Evolutionary conservation across 768 basidiomycete species (phyloP), one percentile per base, ranked within the genome.

Genomic region (Rhizopogon salebrosus): DNA sequence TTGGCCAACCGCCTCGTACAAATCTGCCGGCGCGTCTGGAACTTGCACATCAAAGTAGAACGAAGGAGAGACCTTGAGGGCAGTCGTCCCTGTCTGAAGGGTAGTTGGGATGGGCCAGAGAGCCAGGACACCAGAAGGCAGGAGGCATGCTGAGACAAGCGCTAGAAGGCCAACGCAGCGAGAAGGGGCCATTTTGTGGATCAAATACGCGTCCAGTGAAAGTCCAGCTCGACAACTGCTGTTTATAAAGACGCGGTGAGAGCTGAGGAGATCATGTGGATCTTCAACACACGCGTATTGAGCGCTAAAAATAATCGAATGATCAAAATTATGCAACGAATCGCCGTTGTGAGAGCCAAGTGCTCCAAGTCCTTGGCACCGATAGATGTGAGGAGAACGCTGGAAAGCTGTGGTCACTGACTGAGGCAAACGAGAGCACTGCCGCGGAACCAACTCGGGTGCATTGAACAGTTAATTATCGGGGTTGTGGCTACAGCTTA

Each of bases 51-150:
- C 57, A 51, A 75, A 57, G 34, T 23, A 13, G 38, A 75, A 76
- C 4, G 0, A n/a, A 4, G 54, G 11, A 6, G 55, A 46, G 16
- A 74, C 58, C 3, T 58, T 41, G 34, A 75, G 59, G 6, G 62
- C 36, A 0, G 60, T 53, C 2, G 57, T 53, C 4, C 71, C 72
- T 0, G 66, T 70, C 35, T 31, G 8, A 36, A 69, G 60, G 0
- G 29, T 13, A 2, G 52, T 24, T 0, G 73, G 72, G 27, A 62
- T 64, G 51, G 72, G 72, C 72, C 72, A 73, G 0, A 69, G 43
- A 3, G 64, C 61, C 1, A 31, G 38, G 0, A 42, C 63, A 24
- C 29, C 14, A n/a, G 35, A 45, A 20, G 56, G 45, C 18, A 54
- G 22, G 18, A 54, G 7, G 35, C 35, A 37, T 18, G 41, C 42